Conservation (phyloP, 2,329 filamentous ascomycete genomes). For the Tricladium varicosporioides region DNA sequence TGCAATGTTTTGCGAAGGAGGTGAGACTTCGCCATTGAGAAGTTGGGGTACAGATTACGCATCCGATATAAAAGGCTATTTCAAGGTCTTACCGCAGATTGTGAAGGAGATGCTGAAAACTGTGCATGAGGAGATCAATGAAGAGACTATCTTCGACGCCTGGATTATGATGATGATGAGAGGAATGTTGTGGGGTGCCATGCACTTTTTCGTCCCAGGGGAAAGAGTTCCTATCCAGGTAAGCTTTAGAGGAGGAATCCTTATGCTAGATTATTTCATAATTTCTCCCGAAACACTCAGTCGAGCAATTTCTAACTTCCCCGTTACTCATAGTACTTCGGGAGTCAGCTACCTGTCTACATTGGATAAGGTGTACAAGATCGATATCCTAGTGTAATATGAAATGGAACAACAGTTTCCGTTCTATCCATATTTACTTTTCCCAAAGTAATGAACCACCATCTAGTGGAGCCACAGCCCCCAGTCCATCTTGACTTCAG, state of each 20-base stretch:
- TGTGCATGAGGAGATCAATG: slow-evolving; percentile 4
- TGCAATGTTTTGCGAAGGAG: slow-evolving; percentile 11
- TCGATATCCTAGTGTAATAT: no score
- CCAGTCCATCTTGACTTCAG: no score
- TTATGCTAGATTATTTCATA: no score
- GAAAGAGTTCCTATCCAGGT: slow-evolving; percentile 20
- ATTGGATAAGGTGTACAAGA: slow-evolving; percentile 13
- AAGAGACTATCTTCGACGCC: slow-evolving; percentile 19
- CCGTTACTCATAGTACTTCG: no score
- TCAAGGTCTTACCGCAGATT: slow-evolving; percentile 13
- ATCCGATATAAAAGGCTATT: slow-evolving; percentile 19
- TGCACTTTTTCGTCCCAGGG: slow-evolving; percentile 24
- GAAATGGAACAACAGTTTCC: no score
- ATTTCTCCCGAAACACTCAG: no score
- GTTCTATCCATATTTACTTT: no score
- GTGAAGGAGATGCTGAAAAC: slow-evolving; percentile 11
- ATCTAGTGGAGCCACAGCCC: no score
- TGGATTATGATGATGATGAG: slow-evolving; percentile 26
- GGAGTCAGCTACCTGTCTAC: slow-evolving; percentile 23
- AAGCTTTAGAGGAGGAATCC: no score
- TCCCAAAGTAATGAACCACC: no score
- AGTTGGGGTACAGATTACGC: slow-evolving; percentile 15
- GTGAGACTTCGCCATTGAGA: slow-evolving; percentile 6
- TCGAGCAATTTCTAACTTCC: no score
- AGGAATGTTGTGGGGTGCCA: slow-evolving; percentile 23